Evolutionary conservation across 1,284 basidiomycete genomes (phyloP).

Genomic region (Testicularia cyperi): DNA sequence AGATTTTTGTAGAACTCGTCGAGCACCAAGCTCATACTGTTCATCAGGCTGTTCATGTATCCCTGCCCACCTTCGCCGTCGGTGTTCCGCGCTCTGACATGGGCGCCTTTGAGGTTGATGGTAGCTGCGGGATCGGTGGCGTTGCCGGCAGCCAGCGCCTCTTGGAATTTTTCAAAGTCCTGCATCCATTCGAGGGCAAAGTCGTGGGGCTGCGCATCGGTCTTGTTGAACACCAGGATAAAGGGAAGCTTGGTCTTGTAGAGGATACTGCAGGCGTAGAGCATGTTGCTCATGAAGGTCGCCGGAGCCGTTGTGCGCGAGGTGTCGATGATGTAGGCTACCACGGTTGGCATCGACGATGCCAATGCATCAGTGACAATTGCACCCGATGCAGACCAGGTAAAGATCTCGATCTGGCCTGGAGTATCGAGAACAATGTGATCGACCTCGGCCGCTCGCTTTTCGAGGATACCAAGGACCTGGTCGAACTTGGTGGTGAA

Average conservation of each 20-base stretch:
- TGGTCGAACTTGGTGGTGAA: constrained; percentile 99
- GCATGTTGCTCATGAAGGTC: constrained; percentile 99
- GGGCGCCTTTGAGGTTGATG: constrained; percentile 7
- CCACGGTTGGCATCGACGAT: constrained; percentile 84
- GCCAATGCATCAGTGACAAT: constrained; percentile 99
- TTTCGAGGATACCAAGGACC: constrained; percentile 87
- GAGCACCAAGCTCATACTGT: constrained; percentile 95
- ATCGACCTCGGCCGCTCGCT: constrained; percentile 80
- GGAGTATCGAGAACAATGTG: constrained; percentile 93
- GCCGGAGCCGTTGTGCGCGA: constrained; percentile 91
- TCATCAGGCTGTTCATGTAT: constrained; percentile 99
- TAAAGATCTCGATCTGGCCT: constrained; percentile 99
- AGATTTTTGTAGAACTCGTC: constrained; percentile 99
- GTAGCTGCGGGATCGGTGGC: constrained; percentile 63
- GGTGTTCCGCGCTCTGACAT: constrained; percentile 9
- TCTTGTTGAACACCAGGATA: constrained; percentile 98
- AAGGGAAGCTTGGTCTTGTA: constrained; percentile 99
- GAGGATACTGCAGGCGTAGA: constrained; percentile 97
- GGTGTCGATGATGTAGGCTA: constrained; percentile 97
- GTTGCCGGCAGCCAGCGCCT: constrained; percentile 61
- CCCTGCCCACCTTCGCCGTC: constrained; percentile 67
- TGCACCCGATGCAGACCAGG: constrained; percentile 97
- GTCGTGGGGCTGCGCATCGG: constrained; percentile 81
- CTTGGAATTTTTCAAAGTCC: constrained; percentile 79
- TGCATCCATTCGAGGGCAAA: constrained; percentile 98